Conservation (phyloP, 2,329 filamentous ascomycete species). For the Capronia epimyces region DNA sequence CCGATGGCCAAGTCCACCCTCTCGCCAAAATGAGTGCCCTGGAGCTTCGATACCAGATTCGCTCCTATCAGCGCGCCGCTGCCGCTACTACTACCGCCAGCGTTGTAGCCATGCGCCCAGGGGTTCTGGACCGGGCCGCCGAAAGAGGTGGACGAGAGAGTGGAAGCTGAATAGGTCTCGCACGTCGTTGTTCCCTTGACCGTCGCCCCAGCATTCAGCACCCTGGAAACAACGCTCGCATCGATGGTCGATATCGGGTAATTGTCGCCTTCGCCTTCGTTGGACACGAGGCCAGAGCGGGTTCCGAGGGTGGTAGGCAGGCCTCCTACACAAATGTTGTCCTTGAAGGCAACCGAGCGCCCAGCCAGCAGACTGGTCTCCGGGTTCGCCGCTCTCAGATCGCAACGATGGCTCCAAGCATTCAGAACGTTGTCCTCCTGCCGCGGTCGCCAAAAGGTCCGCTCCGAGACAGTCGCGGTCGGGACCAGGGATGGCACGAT, state of each 20-base stretch:
- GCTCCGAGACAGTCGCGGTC: slow-evolving; percentile 8
- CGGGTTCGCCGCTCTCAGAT: slow-evolving; percentile 26
- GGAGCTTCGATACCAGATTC: not conserved
- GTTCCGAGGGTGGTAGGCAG: slow-evolving; percentile 52
- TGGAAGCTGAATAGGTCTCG: slow-evolving; percentile 51
- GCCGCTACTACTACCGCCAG: slow-evolving; percentile 49
- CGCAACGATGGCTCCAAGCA: slow-evolving; percentile 37
- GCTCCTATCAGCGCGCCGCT: slow-evolving; percentile 44
- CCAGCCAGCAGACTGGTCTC: slow-evolving; percentile 33
- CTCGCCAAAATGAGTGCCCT: slow-evolving; percentile 28
- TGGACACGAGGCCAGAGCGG: slow-evolving; percentile 28
- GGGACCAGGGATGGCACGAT: slow-evolving; percentile 33
- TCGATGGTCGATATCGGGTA: slow-evolving; percentile 50
- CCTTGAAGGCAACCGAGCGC: slow-evolving; percentile 50
- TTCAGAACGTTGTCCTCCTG: slow-evolving; percentile 37
- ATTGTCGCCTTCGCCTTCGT: slow-evolving; percentile 29
- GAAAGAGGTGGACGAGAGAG: slow-evolving; percentile 45
- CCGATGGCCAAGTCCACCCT: slow-evolving; percentile 45
- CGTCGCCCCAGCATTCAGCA: slow-evolving; percentile 47
- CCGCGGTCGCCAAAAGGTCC: slow-evolving; percentile 12
- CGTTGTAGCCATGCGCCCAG: slow-evolving; percentile 41
- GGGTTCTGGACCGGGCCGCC: slow-evolving; percentile 48
- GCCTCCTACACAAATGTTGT: slow-evolving; percentile 51
- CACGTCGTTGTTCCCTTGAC: slow-evolving; percentile 50
- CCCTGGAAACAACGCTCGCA: slow-evolving; percentile 50